Evolutionary conservation across 306 rosid species (phyloP).

Genomic region (Cucumis melo): DNA sequence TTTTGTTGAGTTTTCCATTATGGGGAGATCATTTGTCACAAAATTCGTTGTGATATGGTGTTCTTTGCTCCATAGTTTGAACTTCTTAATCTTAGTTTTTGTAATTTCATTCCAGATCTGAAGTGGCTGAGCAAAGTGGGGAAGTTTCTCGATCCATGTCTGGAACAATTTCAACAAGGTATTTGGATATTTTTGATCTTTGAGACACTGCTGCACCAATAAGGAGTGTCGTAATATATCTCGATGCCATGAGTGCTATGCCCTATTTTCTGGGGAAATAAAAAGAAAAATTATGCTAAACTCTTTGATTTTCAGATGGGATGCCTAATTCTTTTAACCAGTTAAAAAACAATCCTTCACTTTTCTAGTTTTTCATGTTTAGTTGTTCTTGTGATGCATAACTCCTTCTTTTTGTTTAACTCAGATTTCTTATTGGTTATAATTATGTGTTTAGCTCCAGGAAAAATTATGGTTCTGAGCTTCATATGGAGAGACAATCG

Average conservation of each 20-base stretch:
- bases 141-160: slow-evolving; percentile 61
- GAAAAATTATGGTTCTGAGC: slow-evolving; percentile 58
- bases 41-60: neutral
- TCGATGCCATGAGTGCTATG: neutral
- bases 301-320: neutral
- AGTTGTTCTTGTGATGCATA: neutral
- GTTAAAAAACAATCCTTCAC: neutral
- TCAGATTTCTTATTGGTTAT: neutral
- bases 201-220: neutral
- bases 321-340: neutral
- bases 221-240: neutral
- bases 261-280: neutral
- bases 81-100: neutral
- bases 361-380: neutral
- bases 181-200: neutral
- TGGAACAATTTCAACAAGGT: slow-evolving; percentile 57
- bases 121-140: slow-evolving; percentile 88
- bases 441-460: slow-evolving; percentile 15
- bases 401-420: neutral
- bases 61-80: neutral
- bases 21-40: neutral
- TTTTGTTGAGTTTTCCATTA: neutral
- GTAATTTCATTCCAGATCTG: slow-evolving; percentile 33
- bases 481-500: slow-evolving; percentile 47
- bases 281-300: neutral